phyloP scores from a whole-genome alignment of 2,329 filamentous ascomycete species.

The Pestalotiopsis sp. region DNA sequence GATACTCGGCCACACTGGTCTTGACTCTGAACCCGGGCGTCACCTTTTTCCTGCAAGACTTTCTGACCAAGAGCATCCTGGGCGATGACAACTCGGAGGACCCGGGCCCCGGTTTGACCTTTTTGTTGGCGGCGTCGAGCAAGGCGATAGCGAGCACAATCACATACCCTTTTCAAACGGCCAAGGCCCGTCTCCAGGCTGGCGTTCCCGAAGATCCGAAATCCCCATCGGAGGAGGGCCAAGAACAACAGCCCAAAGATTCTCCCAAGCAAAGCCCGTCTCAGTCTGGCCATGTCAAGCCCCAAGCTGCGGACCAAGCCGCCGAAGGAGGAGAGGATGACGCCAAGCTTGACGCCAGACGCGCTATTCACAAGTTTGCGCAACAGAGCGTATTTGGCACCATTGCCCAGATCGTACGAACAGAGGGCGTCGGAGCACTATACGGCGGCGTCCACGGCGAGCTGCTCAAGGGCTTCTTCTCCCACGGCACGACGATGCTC shows the following conservation, averaged over 20 bases:
- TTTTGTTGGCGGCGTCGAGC: slow-evolving; percentile 69
- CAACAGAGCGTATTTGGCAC: slow-evolving; percentile 63
- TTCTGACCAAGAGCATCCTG: slow-evolving; percentile 64
- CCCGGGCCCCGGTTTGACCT: slow-evolving; percentile 34
- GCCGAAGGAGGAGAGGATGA: slow-evolving; percentile 30
- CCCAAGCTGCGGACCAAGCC: slow-evolving; percentile 16
- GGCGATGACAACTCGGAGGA: slow-evolving; percentile 42
- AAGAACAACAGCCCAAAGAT: slow-evolving; percentile 25
- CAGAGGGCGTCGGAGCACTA: slow-evolving; percentile 69
- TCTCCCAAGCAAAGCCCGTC: background rate
- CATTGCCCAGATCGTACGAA: slow-evolving; percentile 58
- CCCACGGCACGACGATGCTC: slow-evolving; percentile 85
- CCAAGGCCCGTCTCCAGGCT: slow-evolving; percentile 77
- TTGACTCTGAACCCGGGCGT: slow-evolving; percentile 84
- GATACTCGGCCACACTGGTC: slow-evolving; percentile 79
- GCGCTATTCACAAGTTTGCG: slow-evolving; percentile 29
- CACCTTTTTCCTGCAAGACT: slow-evolving; percentile 81
- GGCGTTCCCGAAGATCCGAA: slow-evolving; percentile 45
- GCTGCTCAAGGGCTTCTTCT: slow-evolving; percentile 81
- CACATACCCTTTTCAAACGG: slow-evolving; percentile 85
- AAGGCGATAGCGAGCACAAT: slow-evolving; percentile 76
- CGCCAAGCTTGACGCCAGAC: slow-evolving; percentile 28
- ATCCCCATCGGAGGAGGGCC: slow-evolving; percentile 25
- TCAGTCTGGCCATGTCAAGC: background rate
- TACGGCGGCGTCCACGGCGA: slow-evolving; percentile 80